Base-by-base conservation (phyloP, 176 grass and related monocot species). In the Olyra latifolia region DNA sequence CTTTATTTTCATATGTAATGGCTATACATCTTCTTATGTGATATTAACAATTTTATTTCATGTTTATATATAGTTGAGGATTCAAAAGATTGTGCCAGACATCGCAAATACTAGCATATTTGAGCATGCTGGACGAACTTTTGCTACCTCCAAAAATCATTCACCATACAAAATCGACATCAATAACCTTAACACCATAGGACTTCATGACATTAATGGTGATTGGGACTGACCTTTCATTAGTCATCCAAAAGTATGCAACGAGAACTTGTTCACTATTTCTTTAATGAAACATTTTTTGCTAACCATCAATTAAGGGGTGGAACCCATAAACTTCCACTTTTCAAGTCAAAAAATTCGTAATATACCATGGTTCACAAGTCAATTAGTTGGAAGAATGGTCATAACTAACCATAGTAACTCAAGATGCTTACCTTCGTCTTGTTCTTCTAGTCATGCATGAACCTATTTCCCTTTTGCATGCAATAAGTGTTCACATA, bases 231-330 rank as follows among this genome's bases (percentile, higher is more conserved):
- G 53, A 67, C 82, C 87, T 63, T 89, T 85, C 17, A 89, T 76
- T 22, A 85, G 76, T 71, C 87, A 89, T 56, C 76, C 87, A 22
- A 89, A 89, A 82, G 87, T 89, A 68, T 60, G 17, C 24, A 75
- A 83, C 4, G 1, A 41, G 3, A 71, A 8, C 39, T 71, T 32
- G 7, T 49, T 23, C 1, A n/a, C n/a, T n/a, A n/a, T n/a, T n/a
- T n/a, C n/a, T n/a, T n/a, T n/a, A n/a, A n/a, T n/a, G n/a, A n/a
- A n/a, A n/a, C n/a, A n/a, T n/a, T n/a, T n/a, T n/a, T n/a, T n/a
- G 10, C 14, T 20, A 25, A 25, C 7, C 17, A 53, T 40, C n/a
- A n/a, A 14, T 49, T 62, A 43, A 15, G 9, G 7, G 43, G 25
- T 35, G 16, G 23, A 14, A 77, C 32, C 42, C 16, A 62, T 15